Evolutionary conservation across 495 filamentous ascomycete genomes (phyloP), one percentile per base, ranked within the genome.

Genomic region (Neurospora hispaniola): DNA sequence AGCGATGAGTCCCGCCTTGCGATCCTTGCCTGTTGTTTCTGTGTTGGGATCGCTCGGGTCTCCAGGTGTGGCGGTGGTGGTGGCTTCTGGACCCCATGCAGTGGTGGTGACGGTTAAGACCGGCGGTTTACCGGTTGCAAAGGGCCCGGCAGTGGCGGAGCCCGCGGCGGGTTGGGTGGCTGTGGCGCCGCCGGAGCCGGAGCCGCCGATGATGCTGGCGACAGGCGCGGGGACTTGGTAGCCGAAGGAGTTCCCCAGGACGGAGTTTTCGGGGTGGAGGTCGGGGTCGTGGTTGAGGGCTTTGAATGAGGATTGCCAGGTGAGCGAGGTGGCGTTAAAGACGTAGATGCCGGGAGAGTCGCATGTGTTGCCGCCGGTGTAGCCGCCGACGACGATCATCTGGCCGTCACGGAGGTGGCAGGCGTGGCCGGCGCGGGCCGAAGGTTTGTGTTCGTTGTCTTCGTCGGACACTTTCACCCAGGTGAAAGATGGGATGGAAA

Each of bases 341-440:
- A 90, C 85, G 76, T 91, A 92, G 75, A 92, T 83, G 10, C 91
- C 91, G 9, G 90, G 90, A 39, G 79, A 84, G 73, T 93, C 92
- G 79, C 92, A 93, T 42, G 89, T 84, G 35, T 87, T 80, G 31
- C 83, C 79, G 16, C 88, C 89, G 23, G 89, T 87, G 79, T 92
- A 93, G 11, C 92, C 91, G 39, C 92, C 91, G 14, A 93, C 83
- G 1, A 93, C 85, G 20, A 94, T 79, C 80, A 94, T 90, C 77
- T 93, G 91, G 5, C 87, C 87, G 75, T 92, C 89, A 71, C 88
- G 89, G 35, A 92, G 82, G 59, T 88, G 85, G 78, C 91, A 93
- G 4, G 88, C 87, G 76, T 93, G 91, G 4, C 91, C 91, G 44
- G 89, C 89, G 41, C 92, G 84, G 5, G 86, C 86, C n/a, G 85